Conservation (phyloP, 2,329 filamentous ascomycete genomes). For the Neonectria ditissima region DNA sequence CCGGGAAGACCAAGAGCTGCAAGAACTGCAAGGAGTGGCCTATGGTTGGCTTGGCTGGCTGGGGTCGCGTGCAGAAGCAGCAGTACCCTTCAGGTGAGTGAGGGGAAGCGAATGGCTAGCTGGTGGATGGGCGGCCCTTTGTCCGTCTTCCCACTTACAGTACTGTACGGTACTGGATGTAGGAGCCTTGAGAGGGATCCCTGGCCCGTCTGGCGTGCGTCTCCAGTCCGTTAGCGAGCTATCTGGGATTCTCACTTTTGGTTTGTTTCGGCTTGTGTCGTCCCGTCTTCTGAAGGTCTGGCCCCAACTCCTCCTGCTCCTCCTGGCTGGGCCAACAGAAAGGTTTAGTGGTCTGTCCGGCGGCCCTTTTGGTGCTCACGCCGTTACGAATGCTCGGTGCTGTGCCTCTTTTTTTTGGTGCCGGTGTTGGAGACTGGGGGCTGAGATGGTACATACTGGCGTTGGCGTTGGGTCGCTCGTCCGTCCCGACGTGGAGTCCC, state of each 20-base stretch:
- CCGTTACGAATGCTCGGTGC: not conserved
- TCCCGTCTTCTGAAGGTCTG: slow-evolving; percentile 22
- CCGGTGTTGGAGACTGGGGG: not conserved
- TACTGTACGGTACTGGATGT: not conserved
- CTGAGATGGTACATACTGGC: not conserved
- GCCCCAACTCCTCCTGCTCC: not conserved
- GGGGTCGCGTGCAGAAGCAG: slow-evolving; percentile 40
- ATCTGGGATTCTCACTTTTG: not conserved
- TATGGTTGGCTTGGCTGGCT: slow-evolving; percentile 37
- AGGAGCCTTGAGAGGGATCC: not conserved
- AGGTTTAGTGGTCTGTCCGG: not conserved
- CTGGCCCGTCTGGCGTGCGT: slow-evolving; percentile 1
- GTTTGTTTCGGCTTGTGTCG: slow-evolving; percentile 4
- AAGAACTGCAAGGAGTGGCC: slow-evolving; percentile 28
- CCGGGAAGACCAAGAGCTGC: slow-evolving; percentile 36
- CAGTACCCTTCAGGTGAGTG: slow-evolving; percentile 41
- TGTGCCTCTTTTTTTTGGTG: slow-evolving; percentile 13
- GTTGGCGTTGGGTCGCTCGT: slow-evolving; percentile 10
- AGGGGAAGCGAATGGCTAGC: slow-evolving; percentile 8
- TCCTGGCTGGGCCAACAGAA: not conserved
- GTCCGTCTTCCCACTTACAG: slow-evolving; percentile 6
- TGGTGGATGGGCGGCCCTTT: slow-evolving; percentile 4
- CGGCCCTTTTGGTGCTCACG: slow-evolving; percentile 1
- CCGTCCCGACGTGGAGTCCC: slow-evolving; percentile 24
- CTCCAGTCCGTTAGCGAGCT: not conserved